Conservation (phyloP, 2,329 filamentous ascomycete species). For the Stachybotrys echinatus region DNA sequence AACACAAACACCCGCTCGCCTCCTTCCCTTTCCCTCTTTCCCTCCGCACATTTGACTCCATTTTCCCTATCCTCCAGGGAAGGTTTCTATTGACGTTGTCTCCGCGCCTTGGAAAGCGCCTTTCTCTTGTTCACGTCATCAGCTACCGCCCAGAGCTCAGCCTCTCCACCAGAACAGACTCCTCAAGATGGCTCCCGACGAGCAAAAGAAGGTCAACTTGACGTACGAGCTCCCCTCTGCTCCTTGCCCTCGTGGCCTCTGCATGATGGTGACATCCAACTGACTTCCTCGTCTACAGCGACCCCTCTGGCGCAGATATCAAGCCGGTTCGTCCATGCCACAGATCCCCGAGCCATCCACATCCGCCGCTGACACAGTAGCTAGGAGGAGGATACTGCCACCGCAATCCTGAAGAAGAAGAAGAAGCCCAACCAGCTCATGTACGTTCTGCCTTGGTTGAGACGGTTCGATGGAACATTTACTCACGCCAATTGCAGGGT, state of each 20-base stretch:
- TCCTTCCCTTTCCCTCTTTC: constrained; percentile 1
- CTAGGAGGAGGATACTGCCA: constrained; percentile 85
- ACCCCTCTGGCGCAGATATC: constrained; percentile 82
- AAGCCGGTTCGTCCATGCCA: constrained; percentile 61
- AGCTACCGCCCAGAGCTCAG: neutral
- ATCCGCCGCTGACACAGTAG: constrained; percentile 26
- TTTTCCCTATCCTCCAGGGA: neutral
- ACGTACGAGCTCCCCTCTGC: constrained; percentile 52
- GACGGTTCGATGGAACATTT: constrained; percentile 3
- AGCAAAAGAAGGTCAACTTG: constrained; percentile 79
- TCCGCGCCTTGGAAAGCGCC: constrained; percentile 2
- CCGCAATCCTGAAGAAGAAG: constrained; percentile 99
- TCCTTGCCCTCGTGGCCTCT: no score
- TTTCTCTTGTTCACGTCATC: neutral
- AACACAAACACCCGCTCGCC: neutral
- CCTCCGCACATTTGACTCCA: neutral
- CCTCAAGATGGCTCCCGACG: constrained; percentile 61
- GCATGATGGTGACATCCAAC: constrained; percentile 12
- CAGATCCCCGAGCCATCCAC: constrained; percentile 8
- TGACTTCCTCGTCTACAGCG: constrained; percentile 52
- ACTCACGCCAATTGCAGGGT: constrained; percentile 60
- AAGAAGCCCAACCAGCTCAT: constrained; percentile 99
- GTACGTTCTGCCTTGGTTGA: constrained; percentile 48
- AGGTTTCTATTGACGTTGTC: neutral
- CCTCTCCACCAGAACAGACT: constrained; percentile 10